Conservation (phyloP, 441 rosid genomes). For the Breynia disticha region DNA sequence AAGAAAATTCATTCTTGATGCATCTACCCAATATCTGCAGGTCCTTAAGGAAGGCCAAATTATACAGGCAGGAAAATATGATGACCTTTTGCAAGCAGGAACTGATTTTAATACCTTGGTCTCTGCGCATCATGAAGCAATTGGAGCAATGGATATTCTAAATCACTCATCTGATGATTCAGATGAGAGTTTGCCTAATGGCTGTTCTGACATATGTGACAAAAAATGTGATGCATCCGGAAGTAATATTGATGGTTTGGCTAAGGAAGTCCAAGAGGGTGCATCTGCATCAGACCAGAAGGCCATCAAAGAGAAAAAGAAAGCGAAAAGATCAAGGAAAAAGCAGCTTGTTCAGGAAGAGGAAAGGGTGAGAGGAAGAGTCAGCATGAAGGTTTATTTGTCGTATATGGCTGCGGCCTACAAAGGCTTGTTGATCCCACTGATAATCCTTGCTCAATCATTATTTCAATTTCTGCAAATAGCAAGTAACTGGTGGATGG, state of each 20-base stretch:
- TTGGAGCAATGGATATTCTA: slow-evolving; percentile 94
- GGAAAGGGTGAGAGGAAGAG: slow-evolving; percentile 95
- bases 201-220: slow-evolving; percentile 27
- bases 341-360: slow-evolving; percentile 99
- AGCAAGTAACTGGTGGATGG: slow-evolving; percentile 99
- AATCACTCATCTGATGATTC: slow-evolving; percentile 82
- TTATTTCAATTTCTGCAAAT: slow-evolving; percentile 97
- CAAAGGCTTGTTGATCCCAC: slow-evolving; percentile 82
- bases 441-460: slow-evolving; percentile 79
- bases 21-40: slow-evolving; percentile 31
- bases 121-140: slow-evolving; percentile 97
- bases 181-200: slow-evolving; percentile 47
- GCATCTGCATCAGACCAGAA: slow-evolving; percentile 71
- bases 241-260: slow-evolving; percentile 54
- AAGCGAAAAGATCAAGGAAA: slow-evolving; percentile 77
- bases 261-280: slow-evolving; percentile 82
- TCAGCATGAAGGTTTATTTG: slow-evolving; percentile 91
- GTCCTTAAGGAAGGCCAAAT: slow-evolving; percentile 91
- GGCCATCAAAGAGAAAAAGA: slow-evolving; percentile 88
- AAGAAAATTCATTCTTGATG: neutral
- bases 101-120: slow-evolving; percentile 91
- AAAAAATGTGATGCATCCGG: slow-evolving; percentile 50
- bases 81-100: slow-evolving; percentile 93
- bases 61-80: slow-evolving; percentile 94
- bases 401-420: slow-evolving; percentile 99